Percentiles rank a stretch among this genome's conserved stretches.
Conservation (phyloP, 2,329 filamentous ascomycete species). For the Zelopaecilomyces penicillatus region DNA sequence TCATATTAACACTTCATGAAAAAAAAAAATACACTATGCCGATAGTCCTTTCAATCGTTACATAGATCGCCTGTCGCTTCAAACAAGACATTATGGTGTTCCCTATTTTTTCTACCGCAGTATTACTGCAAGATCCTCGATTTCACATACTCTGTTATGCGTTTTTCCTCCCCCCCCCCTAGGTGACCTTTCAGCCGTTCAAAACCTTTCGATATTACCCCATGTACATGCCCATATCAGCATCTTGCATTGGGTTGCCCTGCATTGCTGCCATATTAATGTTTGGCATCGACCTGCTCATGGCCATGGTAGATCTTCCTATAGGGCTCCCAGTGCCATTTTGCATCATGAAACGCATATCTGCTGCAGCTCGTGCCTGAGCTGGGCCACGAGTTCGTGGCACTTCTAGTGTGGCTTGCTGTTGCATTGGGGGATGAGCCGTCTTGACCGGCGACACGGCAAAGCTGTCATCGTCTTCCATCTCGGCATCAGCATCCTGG, state of each 20-base stretch:
- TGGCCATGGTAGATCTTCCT: slow-evolving; percentile 28
- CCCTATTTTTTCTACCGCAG: slow-evolving; percentile 1
- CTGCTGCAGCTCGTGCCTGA: slow-evolving; percentile 16
- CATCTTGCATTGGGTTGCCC: slow-evolving; percentile 29
- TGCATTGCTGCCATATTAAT: slow-evolving; percentile 35
- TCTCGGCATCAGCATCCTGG: slow-evolving; percentile 37
- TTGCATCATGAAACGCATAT: slow-evolving; percentile 36
- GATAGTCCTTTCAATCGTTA: slow-evolving; percentile 21
- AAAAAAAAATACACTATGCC: slow-evolving; percentile 14
- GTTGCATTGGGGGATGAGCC: slow-evolving; percentile 28
- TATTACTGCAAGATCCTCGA: background rate
- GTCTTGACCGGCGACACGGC: slow-evolving; percentile 35
- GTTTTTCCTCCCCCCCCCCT: background rate
- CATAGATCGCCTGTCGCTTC: slow-evolving; percentile 8
- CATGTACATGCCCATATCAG: slow-evolving; percentile 43
- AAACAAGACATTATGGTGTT: slow-evolving; percentile 4
- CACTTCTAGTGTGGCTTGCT: slow-evolving; percentile 35
- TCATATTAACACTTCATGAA: slow-evolving; percentile 26
- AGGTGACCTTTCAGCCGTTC: background rate
- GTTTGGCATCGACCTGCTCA: slow-evolving; percentile 39
- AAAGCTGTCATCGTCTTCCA: slow-evolving; percentile 52
- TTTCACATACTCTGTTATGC: background rate
- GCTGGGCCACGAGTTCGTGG: slow-evolving; percentile 29
- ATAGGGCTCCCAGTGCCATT: slow-evolving; percentile 29
- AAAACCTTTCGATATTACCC: slow-evolving; percentile 25